These are phyloP conservation scores for Skeletonema costatum DNA, from an alignment of 108 stramenopile genomes.

Conservation along the genomic window DNA sequence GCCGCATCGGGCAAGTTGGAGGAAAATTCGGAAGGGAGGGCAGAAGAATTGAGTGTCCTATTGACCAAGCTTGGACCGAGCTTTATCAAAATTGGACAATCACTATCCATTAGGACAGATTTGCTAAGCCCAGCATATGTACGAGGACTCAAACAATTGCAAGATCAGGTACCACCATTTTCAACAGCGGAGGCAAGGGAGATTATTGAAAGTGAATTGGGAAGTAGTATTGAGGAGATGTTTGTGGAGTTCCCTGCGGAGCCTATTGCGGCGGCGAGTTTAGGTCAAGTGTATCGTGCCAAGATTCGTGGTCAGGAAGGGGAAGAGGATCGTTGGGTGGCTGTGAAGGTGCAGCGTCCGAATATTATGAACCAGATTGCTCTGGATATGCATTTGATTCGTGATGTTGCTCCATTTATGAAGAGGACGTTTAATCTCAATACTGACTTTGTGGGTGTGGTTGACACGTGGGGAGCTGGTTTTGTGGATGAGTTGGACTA, in stretches of 20 bases:
- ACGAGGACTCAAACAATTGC: constrained; percentile 78
- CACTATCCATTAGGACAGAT: constrained; percentile 93
- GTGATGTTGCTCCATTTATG: constrained; percentile 72
- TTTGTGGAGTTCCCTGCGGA: constrained; percentile 65
- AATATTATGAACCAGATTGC: constrained; percentile 92
- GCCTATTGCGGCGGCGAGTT: constrained; percentile 91
- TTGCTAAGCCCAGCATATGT: constrained; percentile 84
- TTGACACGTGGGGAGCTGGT: constrained; percentile 93
- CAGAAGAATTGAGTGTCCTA: constrained; percentile 64
- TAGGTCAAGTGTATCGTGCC: constrained; percentile 94
- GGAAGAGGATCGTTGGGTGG: constrained; percentile 59
- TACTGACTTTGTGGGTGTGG: constrained; percentile 81
- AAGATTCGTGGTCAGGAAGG: constrained; percentile 37
- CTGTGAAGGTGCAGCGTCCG: constrained; percentile 96
- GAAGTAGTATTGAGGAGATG: constrained; percentile 56
- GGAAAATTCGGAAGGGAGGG: constrained; percentile 63
- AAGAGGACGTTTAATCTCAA: constrained; percentile 72
- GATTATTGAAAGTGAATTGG: constrained; percentile 92
- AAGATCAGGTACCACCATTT: constrained; percentile 92
- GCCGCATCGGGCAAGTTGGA: constrained; percentile 49
- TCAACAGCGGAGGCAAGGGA: constrained; percentile 62
- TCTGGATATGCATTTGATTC: constrained; percentile 94
- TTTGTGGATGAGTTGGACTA: constrained; percentile 97
- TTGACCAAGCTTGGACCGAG: constrained; percentile 80
- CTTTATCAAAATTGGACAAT: constrained; percentile 95